Percentiles rank a stretch among this genome's conserved stretches.
phyloP scores from a whole-genome alignment of 345 rosid species.

The Gynandropsis gynandra region DNA sequence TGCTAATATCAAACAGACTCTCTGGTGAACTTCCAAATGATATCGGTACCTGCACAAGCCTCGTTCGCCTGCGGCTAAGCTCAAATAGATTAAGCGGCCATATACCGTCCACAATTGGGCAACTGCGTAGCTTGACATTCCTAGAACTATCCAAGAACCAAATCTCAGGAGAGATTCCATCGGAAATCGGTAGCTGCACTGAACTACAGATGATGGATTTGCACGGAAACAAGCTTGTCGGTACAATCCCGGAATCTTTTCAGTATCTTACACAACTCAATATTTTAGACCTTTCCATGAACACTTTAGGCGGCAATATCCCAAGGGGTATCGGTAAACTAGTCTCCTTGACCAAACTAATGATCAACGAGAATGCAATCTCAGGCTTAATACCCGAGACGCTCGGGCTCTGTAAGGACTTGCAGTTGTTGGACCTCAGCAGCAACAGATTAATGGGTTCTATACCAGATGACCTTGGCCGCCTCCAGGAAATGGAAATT shows the following conservation, averaged over 20 bases:
- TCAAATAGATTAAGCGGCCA: constrained; percentile 47
- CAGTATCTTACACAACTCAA: constrained; percentile 22
- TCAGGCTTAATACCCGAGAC: constrained; percentile 60
- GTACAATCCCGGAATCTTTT: constrained; percentile 37
- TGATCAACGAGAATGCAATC: constrained; percentile 48
- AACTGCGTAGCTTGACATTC: constrained; percentile 55
- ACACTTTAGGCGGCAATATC: constrained; percentile 45
- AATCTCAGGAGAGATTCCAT: constrained; percentile 51
- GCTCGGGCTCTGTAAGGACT: constrained; percentile 57
- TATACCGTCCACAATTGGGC: constrained; percentile 53
- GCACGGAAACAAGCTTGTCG: constrained; percentile 63
- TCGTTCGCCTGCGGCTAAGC: constrained; percentile 62
- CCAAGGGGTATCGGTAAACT: constrained; percentile 53
- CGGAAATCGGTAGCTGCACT: constrained; percentile 50
- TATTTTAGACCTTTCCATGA: constrained; percentile 59
- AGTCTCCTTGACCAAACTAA: constrained; percentile 61
- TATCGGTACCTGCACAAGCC: constrained; percentile 59
- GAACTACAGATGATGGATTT: constrained; percentile 70
- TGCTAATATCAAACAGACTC: constrained; percentile 69
- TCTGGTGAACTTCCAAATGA: constrained; percentile 56
- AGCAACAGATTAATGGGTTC: constrained; percentile 49
- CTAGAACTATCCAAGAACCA: constrained; percentile 64
- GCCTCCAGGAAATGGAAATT: constrained; percentile 62
- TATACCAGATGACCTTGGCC: constrained; percentile 58
- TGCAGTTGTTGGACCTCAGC: constrained; percentile 71